Percentiles rank a stretch among this genome's conserved stretches.
These are phyloP conservation scores for Monilinia aucupariae DNA, from an alignment of 2,329 filamentous ascomycete genomes.

Conservation along the genomic window DNA sequence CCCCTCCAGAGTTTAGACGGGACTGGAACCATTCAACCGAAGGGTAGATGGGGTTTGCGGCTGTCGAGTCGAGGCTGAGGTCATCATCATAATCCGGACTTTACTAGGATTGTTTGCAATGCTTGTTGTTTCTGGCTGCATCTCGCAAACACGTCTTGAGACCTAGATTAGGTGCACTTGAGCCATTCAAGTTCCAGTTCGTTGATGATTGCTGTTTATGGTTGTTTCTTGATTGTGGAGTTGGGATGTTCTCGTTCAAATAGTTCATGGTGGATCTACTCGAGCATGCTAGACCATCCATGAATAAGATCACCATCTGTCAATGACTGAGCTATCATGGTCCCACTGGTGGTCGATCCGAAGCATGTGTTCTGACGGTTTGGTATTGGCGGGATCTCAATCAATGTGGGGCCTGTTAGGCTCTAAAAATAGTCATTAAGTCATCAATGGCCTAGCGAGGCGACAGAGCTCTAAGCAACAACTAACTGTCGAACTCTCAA, in stretches of 20 bases:
- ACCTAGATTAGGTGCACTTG: neutral
- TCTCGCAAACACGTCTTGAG: neutral
- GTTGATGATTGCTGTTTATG: neutral
- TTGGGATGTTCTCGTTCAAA: neutral
- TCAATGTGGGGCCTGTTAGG: slow-evolving; percentile 11
- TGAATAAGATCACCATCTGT: neutral
- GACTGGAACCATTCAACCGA: neutral
- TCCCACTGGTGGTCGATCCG: too few relatives aligned
- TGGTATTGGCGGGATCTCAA: neutral
- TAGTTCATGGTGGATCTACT: neutral
- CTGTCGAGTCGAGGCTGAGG: neutral
- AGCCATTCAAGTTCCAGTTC: neutral
- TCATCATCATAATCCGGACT: neutral
- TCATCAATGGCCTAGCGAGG: neutral
- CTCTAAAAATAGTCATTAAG: neutral
- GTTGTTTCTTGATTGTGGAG: neutral
- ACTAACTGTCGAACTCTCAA: neutral
- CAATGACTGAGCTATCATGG: neutral
- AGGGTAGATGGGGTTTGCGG: neutral
- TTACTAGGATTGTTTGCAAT: neutral
- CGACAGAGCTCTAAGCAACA: too few relatives aligned
- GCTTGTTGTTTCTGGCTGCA: neutral
- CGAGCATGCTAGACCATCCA: too few relatives aligned
- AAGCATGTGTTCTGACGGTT: neutral
- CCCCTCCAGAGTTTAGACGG: neutral